These are phyloP conservation scores for Blastobotrys americana DNA, from an alignment of 805 yeast genomes.

Conservation along the genomic window DNA sequence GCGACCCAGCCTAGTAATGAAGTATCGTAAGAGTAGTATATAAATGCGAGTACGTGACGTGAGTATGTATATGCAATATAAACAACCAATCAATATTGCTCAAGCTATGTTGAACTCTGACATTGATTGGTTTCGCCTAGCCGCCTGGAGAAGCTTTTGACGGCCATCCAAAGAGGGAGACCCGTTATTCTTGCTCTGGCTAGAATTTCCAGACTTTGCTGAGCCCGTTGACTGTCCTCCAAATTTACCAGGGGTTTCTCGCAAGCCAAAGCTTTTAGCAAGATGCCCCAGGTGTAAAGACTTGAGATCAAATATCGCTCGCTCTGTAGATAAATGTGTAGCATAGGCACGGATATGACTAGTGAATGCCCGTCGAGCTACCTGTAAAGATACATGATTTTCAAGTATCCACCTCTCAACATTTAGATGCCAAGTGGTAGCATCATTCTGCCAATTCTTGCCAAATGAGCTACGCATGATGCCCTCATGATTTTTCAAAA, in stretches of 20 bases:
- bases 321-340: constrained; percentile 79
- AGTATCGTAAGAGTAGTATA: too few species aligned
- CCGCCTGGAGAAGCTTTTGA: constrained; percentile 18
- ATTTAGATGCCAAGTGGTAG: constrained; percentile 92
- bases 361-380: constrained; percentile 74
- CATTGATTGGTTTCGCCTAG: constrained; percentile 28
- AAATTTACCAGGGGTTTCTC: constrained; percentile 87
- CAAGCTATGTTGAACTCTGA: neutral
- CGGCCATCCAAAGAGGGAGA: constrained; percentile 10
- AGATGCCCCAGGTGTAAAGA: constrained; percentile 87
- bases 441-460: constrained; percentile 78
- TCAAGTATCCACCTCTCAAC: constrained; percentile 79
- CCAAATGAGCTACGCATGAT: constrained; percentile 31
- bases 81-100: too few species aligned
- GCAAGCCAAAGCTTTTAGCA: constrained; percentile 87
- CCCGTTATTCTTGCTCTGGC: constrained; percentile 21
- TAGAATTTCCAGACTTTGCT: constrained; percentile 18
- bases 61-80: too few species aligned
- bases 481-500: constrained; percentile 39
- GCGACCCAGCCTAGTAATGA: too few species aligned
- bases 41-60: too few species aligned
- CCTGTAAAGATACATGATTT: constrained; percentile 39
- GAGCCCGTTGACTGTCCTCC: constrained; percentile 37
- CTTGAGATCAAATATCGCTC: constrained; percentile 73
- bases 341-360: constrained; percentile 94